These are phyloP conservation scores for Synchytrium microbalum DNA, from an alignment of 371 early-diverging fungal species.

Conservation along the genomic window DNA sequence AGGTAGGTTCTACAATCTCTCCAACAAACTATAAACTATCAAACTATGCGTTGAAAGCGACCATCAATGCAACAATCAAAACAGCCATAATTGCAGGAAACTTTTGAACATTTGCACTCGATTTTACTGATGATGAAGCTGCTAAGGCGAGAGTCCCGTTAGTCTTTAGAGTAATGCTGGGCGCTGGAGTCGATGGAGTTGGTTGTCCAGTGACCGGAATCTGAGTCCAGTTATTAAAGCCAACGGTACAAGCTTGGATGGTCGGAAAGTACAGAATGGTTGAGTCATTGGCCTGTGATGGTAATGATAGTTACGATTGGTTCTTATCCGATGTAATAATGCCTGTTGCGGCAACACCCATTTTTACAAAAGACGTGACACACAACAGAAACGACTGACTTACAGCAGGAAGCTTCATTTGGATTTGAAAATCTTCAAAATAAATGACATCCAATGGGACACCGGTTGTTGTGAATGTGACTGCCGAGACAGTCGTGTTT, in stretches of 20 bases:
- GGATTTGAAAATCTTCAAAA: conserved; percentile 29
- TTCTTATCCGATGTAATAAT: not conserved
- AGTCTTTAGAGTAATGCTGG: conserved; percentile 14
- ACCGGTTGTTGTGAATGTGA: conserved; percentile 21
- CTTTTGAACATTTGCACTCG: too few relatives aligned
- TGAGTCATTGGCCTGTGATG: conserved; percentile 15
- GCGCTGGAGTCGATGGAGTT: conserved; percentile 9
- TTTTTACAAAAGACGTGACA: too few relatives aligned
- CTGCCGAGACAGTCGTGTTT: conserved; percentile 19
- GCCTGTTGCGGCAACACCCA: not conserved
- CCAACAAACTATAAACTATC: not conserved
- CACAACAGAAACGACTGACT: not conserved
- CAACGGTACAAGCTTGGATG: conserved; percentile 21
- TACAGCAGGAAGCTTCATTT: conserved; percentile 14
- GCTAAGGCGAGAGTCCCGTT: conserved; percentile 15
- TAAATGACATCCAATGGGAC: conserved; percentile 8
- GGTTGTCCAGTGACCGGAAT: not conserved
- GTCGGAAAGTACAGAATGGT: conserved; percentile 20
- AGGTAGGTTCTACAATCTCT: too few relatives aligned
- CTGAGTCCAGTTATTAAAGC: conserved; percentile 13
- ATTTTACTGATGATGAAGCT: not conserved
- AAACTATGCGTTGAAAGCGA: not conserved
- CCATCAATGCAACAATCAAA: not conserved
- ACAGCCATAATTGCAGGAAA: too few relatives aligned
- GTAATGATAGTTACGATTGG: not conserved